Percentiles rank a stretch among this genome's conserved stretches.
These are phyloP conservation scores for Phytophthora pseudosyringae DNA, from an alignment of 352 stramenopile species.

Conservation along the genomic window DNA sequence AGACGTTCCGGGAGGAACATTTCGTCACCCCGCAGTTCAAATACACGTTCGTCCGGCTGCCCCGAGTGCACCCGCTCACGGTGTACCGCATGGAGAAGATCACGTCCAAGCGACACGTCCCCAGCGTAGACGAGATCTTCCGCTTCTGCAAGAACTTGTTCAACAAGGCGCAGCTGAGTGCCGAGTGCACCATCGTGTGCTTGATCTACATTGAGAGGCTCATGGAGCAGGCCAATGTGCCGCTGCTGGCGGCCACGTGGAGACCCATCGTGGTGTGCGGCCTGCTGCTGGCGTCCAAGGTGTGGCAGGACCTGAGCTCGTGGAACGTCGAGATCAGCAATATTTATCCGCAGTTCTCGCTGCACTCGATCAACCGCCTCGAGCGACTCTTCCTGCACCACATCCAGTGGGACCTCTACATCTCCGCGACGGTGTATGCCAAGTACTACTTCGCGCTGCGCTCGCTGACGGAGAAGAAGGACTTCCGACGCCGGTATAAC, in stretches of 20 bases:
- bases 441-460: slow-evolving; percentile 99
- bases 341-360: slow-evolving; percentile 98
- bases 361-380: slow-evolving; percentile 97
- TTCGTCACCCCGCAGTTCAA: slow-evolving; percentile 91
- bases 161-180: slow-evolving; percentile 95
- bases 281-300: slow-evolving; percentile 97
- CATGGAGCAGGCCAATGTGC: slow-evolving; percentile 97
- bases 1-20: slow-evolving; percentile 89
- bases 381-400: slow-evolving; percentile 97
- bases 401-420: slow-evolving; percentile 99
- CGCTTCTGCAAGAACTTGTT: slow-evolving; percentile 95
- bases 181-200: slow-evolving; percentile 99
- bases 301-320: slow-evolving; percentile 98
- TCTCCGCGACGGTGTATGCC: slow-evolving; percentile 94
- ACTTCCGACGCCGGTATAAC: slow-evolving; percentile 91
- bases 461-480: slow-evolving; percentile 90
- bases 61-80: slow-evolving; percentile 76
- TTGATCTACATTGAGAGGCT: slow-evolving; percentile 99
- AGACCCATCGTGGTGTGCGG: slow-evolving; percentile 98
- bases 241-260: slow-evolving; percentile 96
- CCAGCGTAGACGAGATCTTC: slow-evolving; percentile 93
- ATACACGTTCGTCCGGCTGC: slow-evolving; percentile 85
- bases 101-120: slow-evolving; percentile 80
- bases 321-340: slow-evolving; percentile 99
- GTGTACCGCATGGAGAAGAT: slow-evolving; percentile 89